Conservation (phyloP, 169 alveolate species). For the Cryptosporidium sp. region DNA sequence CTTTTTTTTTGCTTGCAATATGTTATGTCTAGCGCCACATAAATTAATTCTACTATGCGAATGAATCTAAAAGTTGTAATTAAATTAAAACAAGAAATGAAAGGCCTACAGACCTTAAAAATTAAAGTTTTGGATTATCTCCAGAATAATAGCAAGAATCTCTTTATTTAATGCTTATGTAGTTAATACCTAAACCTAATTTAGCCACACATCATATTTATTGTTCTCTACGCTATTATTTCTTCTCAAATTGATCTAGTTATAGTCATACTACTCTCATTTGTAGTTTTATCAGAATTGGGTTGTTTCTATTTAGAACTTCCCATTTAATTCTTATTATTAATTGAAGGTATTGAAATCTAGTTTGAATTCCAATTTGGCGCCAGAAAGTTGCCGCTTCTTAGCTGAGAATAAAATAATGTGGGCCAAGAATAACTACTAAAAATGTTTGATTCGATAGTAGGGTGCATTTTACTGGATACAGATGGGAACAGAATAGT, state of each 20-base stretch:
- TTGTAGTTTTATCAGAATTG: background rate
- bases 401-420: background rate
- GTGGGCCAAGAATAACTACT: conserved; percentile 6
- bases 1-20: conserved; percentile 43
- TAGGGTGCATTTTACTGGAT: conserved; percentile 58
- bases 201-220: background rate
- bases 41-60: background rate
- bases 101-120: background rate
- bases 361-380: background rate
- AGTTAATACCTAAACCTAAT: background rate
- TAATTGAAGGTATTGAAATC: background rate
- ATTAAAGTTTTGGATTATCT: background rate
- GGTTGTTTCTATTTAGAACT: background rate
- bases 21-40: conserved; percentile 76
- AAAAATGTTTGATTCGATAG: conserved; percentile 40
- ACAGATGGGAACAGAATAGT: conserved; percentile 61
- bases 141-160: background rate
- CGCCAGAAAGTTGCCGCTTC: background rate
- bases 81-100: background rate
- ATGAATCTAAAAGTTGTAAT: background rate
- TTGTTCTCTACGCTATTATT: too few relatives aligned
- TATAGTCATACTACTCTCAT: background rate
- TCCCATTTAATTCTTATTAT: background rate
- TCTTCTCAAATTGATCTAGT: background rate
- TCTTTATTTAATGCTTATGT: background rate